Evolutionary conservation across 257 asterid genomes (phyloP).

Genomic region (Handroanthus guayacan): DNA sequence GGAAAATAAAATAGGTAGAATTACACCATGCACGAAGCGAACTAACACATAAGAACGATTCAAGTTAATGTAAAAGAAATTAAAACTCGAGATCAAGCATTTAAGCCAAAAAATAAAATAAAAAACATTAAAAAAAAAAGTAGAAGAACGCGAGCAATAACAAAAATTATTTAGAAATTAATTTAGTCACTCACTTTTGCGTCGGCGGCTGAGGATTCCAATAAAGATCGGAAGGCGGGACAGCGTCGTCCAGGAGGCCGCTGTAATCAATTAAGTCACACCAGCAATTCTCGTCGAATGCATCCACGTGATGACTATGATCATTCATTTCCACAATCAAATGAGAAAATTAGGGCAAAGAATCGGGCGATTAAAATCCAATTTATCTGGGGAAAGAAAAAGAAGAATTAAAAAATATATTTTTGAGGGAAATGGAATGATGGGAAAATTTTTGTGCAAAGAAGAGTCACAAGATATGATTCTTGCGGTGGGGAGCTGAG

Average conservation of each 20-base stretch:
- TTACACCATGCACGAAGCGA: not conserved
- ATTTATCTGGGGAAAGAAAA: not conserved
- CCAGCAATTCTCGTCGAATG: conserved; percentile 56
- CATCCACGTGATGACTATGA: conserved; percentile 40
- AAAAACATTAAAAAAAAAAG: not conserved
- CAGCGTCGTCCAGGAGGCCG: conserved; percentile 52
- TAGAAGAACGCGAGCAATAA: not conserved
- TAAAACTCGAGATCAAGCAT: not conserved
- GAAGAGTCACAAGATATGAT: conserved; percentile 37
- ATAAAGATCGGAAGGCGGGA: conserved; percentile 45
- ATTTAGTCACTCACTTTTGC: conserved; percentile 41
- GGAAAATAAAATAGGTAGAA: not conserved
- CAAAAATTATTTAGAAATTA: not conserved
- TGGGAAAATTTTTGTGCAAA: conserved; percentile 28
- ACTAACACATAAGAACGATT: not conserved
- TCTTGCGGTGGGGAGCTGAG: conserved; percentile 5
- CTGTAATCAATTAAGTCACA: conserved; percentile 56
- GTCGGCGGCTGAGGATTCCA: conserved; percentile 52
- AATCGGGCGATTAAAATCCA: conserved; percentile 10
- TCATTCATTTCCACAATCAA: conserved; percentile 46
- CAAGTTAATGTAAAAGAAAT: conserved; percentile 4
- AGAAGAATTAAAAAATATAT: not conserved
- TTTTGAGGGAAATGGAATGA: conserved; percentile 29
- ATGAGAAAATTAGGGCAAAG: conserved; percentile 24
- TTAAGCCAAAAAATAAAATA: not conserved